Evolutionary conservation across 257 asterid species (phyloP), one percentile per base, ranked within the genome.

Genomic region (Ilex aquifolium): DNA sequence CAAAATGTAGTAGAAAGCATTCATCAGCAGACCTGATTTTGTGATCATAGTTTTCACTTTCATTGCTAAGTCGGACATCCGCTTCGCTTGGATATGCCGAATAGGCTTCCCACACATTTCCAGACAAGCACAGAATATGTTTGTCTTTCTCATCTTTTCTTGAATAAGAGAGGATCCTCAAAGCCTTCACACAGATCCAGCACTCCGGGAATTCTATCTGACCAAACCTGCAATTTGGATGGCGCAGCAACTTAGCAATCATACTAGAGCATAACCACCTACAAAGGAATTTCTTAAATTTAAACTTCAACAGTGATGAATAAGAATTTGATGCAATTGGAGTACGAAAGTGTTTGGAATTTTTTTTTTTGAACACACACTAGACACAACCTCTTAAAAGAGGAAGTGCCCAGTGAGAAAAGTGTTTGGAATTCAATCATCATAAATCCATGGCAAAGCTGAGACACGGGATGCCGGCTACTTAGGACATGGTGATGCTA

Each of bases 1-100:
- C 85, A 76, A 82, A 79, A 79, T 83, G 90, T 79, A 89, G 70
- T 53, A 79, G 42, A 74, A 87, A 74, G 79, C 88, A 78, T 67
- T 79, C 78, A 75, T 74, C 66, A 27, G 64, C 64, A 70, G 69
- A 57, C 63, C 83, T 69, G 70, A 57, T 70, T 72, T 66, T 68
- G 63, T 73, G 72, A 68, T 60, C 76, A 57, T 66, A 64, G 68
- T 70, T 63, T 42, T 71, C 74, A 75, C 70, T 78, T 63, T 61
- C 74, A 66, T 69, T 54, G 60, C 73, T 67, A 64, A 13, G 51
- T 64, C 48, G 57, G 61, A 60, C 62, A 64, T 63, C 81, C 68
- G 39, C 57, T 63, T 57, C 67, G 17, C 65, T 68, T 57, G 64
- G 82, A 63, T 54, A 16, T 53, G 44, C 69, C 51, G 85, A 66